Evolutionary conservation across 768 basidiomycete genomes (phyloP), one percentile per base, ranked within the genome.

Genomic region (Phaeotremella fagi): DNA sequence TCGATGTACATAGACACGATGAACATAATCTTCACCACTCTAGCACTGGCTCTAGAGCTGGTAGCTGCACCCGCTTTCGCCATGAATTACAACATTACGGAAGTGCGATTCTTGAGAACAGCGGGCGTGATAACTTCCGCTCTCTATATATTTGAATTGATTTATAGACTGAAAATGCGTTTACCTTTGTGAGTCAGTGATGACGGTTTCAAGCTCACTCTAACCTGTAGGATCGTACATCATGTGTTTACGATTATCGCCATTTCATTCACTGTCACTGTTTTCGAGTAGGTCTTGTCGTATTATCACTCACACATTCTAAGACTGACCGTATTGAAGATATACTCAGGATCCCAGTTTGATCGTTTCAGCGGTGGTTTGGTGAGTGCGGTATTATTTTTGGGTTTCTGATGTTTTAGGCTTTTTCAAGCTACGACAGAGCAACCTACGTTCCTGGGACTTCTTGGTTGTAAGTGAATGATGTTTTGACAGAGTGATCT

Each of bases 391-490:
- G 25, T n/a, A 28, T 33, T 16, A 11, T 22, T 3, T 6, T 16
- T 24, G 31, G 36, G 12, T 16, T 28, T 20, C 18, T n/a, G 6
- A n/a, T 15, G 24, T 11, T 3, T 9, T 22, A 64, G 62, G 63
- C 36, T 65, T 18, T 63, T 66, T 50, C 64, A 67, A 53, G 65
- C 65, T 1, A 67, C 65, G 18, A 64, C 62, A 4, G 65, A 67
- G 37, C 65, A 67, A 33, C 38, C 52, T 2, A 61, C 59, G 5
- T 67, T 67, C 38, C 15, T 67, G 36, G 65, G 62, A 0, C 45
- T 67, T 2, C 35, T 61, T 16, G 61, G 61, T 3, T 67, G 61
- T 59, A 33, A 56, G 61, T 56, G 38, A 16, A 33, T 33, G 31
- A 33, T 33, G 16, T 16, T n/a, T 7, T 16, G 31, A 7, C 31